Percentiles rank a stretch among this genome's conserved stretches.
Conservation (phyloP, 805 yeast species). For the Saturnispora serradocipensis region DNA sequence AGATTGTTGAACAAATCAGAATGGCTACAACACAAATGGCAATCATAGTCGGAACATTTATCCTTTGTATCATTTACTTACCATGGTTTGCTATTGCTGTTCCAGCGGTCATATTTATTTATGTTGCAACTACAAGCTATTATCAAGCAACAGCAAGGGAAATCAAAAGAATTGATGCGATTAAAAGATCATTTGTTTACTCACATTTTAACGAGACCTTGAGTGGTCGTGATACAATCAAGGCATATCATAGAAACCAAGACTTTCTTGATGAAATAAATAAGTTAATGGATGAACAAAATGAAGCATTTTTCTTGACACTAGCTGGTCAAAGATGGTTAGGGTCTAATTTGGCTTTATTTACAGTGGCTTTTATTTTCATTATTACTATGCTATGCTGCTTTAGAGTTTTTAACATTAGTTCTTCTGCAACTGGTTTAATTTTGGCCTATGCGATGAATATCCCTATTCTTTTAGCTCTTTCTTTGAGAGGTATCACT, state of each 20-base stretch:
- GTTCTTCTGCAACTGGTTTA: conserved; percentile 55
- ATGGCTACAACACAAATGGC: conserved; percentile 46
- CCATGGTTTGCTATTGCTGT: conserved; percentile 71
- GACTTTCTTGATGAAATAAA: conserved; percentile 42
- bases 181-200: conserved; percentile 61
- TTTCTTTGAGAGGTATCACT: conserved; percentile 49
- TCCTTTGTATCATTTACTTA: conserved; percentile 58
- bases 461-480: conserved; percentile 47
- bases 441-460: conserved; percentile 50
- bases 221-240: conserved; percentile 56
- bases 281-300: conserved; percentile 46
- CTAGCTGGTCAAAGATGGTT: conserved; percentile 59
- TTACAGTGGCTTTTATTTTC: conserved; percentile 36
- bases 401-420: conserved; percentile 46
- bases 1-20: conserved; percentile 61
- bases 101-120: conserved; percentile 41
- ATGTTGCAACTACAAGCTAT: conserved; percentile 39
- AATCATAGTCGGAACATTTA: conserved; percentile 53
- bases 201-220: conserved; percentile 62
- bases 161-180: conserved; percentile 64
- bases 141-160: conserved; percentile 71
- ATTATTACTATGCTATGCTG: conserved; percentile 50
- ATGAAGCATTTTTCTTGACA: conserved; percentile 53
- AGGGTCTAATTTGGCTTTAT: conserved; percentile 42
- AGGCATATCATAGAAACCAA: conserved; percentile 38